Evolutionary conservation across 2,329 filamentous ascomycete genomes (phyloP).

Genomic region (Neofusicoccum sp.): DNA sequence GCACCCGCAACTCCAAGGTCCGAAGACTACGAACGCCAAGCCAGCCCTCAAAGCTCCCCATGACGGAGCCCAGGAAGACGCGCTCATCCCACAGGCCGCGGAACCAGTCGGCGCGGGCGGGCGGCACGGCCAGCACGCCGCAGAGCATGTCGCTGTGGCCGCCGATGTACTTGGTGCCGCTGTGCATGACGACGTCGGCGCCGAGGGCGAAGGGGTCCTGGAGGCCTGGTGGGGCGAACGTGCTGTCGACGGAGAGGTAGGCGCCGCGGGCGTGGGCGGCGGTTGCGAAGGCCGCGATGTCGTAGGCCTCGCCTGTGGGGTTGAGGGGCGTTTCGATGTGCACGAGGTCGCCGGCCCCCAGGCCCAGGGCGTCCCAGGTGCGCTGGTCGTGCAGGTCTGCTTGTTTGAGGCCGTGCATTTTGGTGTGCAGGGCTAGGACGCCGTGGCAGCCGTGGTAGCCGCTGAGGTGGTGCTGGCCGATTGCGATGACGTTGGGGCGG

Average conservation of each 20-base stretch:
- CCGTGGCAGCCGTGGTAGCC: conserved; percentile 96
- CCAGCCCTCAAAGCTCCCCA: conserved; percentile 92
- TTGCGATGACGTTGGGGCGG: conserved; percentile 80
- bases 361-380: conserved; percentile 64
- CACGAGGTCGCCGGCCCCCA: conserved; percentile 79
- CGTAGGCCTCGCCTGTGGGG: conserved; percentile 78
- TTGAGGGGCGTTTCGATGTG: conserved; percentile 95
- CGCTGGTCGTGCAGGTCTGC: conserved; percentile 62
- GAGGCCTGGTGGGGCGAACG: conserved; percentile 88
- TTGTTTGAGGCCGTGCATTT: conserved; percentile 73
- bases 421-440: conserved; percentile 72
- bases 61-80: conserved; percentile 76
- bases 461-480: conserved; percentile 56
- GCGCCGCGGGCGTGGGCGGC: conserved; percentile 74
- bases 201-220: conserved; percentile 82
- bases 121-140: conserved; percentile 70
- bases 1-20: conserved; percentile 81
- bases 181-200: conserved; percentile 88
- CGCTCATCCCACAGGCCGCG: conserved; percentile 68
- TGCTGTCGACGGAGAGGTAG: conserved; percentile 81
- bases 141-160: conserved; percentile 94
- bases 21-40: conserved; percentile 82
- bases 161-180: conserved; percentile 93
- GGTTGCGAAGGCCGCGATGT: conserved; percentile 71
- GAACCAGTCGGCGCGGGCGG: conserved; percentile 30